phyloP scores from a whole-genome alignment of 2,329 filamentous ascomycete species.

The Ophiosphaerella narmari region DNA sequence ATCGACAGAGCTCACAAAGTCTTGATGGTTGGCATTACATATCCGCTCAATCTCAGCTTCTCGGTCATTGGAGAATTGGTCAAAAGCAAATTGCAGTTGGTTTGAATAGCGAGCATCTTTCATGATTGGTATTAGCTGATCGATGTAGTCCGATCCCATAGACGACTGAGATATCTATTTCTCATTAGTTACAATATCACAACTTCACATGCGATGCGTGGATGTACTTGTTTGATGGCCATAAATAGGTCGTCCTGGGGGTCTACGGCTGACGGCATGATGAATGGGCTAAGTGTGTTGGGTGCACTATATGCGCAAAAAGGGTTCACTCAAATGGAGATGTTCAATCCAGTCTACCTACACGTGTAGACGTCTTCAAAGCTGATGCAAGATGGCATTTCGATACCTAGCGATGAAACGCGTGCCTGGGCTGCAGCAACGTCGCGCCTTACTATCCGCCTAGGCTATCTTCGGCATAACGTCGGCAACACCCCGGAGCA shows the following conservation, averaged over 20 bases:
- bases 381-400: neutral
- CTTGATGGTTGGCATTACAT: slow-evolving; percentile 93
- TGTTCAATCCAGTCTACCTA: neutral
- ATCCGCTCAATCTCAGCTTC: slow-evolving; percentile 93
- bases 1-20: slow-evolving; percentile 92
- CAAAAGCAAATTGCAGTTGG: slow-evolving; percentile 76
- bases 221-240: slow-evolving; percentile 56
- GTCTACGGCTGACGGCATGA: slow-evolving; percentile 47
- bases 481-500: slow-evolving; percentile 7
- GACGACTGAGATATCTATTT: slow-evolving; percentile 86
- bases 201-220: neutral
- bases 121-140: slow-evolving; percentile 91
- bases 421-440: slow-evolving; percentile 16
- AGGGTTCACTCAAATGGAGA: neutral
- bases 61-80: slow-evolving; percentile 81
- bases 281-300: slow-evolving; percentile 12
- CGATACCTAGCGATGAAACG: slow-evolving; percentile 17
- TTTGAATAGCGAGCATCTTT: slow-evolving; percentile 84
- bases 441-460: neutral
- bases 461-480: slow-evolving; percentile 2
- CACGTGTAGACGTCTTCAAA: neutral
- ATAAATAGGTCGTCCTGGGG: slow-evolving; percentile 54
- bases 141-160: slow-evolving; percentile 90
- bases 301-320: slow-evolving; percentile 1
- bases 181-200: slow-evolving; percentile 6